phyloP scores from a whole-genome alignment of 1,139 yeast species.

The Ogataea hybrid region DNA sequence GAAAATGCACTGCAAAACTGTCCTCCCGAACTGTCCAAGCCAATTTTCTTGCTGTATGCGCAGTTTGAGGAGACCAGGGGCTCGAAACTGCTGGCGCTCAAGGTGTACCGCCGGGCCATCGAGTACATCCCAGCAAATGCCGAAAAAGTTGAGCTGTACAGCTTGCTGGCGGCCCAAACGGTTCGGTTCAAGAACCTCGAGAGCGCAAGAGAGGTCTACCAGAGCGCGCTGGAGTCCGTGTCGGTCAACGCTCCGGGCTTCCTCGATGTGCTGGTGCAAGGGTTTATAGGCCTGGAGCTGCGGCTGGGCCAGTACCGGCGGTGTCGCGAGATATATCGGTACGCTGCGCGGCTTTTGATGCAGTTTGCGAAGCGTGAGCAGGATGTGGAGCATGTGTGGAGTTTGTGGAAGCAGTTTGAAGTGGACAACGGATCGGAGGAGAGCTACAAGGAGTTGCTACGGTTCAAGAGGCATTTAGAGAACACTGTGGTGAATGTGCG shows the following conservation, averaged over 20 bases:
- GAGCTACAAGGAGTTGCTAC: conserved; percentile 72
- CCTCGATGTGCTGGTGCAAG: conserved; percentile 27
- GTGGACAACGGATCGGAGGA: conserved; percentile 65
- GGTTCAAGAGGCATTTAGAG: conserved; percentile 50
- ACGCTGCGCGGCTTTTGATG: conserved; percentile 44
- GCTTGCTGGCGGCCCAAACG: conserved; percentile 26
- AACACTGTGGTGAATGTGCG: conserved; percentile 22
- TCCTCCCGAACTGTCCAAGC: conserved; percentile 46
- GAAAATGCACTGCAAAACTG: conserved; percentile 57
- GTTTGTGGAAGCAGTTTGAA: conserved; percentile 74
- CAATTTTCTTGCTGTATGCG: conserved; percentile 49
- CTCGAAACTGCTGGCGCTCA: no score
- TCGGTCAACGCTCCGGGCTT: conserved; percentile 33
- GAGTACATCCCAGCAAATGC: no score
- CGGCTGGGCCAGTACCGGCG: conserved; percentile 49
- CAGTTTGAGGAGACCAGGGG: no score
- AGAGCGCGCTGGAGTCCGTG: conserved; percentile 41
- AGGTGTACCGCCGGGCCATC: no score
- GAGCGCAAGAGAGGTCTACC: conserved; percentile 34
- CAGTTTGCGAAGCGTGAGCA: conserved; percentile 17
- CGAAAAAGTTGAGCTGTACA: conserved; percentile 36
- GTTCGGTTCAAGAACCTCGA: conserved; percentile 23
- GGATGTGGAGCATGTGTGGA: conserved; percentile 25
- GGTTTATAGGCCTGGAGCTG: conserved; percentile 41
- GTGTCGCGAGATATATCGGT: conserved; percentile 58